Base-by-base conservation (phyloP, 305 asterid genomes). In the Euphrasia arctica region DNA sequence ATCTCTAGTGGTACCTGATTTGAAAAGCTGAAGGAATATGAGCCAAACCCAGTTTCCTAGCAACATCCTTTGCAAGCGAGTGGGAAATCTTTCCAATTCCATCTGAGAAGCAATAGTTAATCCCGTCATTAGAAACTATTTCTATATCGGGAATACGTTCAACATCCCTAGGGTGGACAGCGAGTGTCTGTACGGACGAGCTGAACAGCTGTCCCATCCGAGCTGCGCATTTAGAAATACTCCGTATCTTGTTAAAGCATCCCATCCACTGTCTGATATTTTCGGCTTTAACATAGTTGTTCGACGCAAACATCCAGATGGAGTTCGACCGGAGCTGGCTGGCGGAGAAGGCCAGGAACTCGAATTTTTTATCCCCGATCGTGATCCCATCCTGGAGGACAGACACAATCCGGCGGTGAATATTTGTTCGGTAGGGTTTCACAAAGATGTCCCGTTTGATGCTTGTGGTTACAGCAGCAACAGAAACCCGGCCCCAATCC, bases 241-340 rank as follows among this genome's bases (percentile, higher is more conserved):
- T 90, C 4, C 91, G 79, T 29, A 92, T 92, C 76, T 81, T 79
- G 63, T 66, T 83, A 72, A 92, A 92, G 75, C 89, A 83, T 14
- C 98, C 97, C 98, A 92, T 92, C 98, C 98, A 92, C 51, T 84
- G 79, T 75, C 96, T 74, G 61, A 92, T 90, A 67, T 84, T 84
- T 29, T 83, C 86, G 11, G 94, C 90, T 80, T 74, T 81, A 47
- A 85, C 58, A 51, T 72, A 55, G 32, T 87, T 86, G 36, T 90
- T 92, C 0, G 98, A 90, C 71, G 97, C 96, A 84, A 92, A 87
- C 97, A 92, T 92, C 98, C 98, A 92, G 60, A 87, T 91, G 0
- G 97, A 77, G 67, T 84, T 90, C 7, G 96, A 89, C 29, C 97
- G 93, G 48, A 92, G 52, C 48, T 92, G 98, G 76, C 98, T 92